Conservation (phyloP, 345 rosid genomes). For the Brassica juncea region DNA sequence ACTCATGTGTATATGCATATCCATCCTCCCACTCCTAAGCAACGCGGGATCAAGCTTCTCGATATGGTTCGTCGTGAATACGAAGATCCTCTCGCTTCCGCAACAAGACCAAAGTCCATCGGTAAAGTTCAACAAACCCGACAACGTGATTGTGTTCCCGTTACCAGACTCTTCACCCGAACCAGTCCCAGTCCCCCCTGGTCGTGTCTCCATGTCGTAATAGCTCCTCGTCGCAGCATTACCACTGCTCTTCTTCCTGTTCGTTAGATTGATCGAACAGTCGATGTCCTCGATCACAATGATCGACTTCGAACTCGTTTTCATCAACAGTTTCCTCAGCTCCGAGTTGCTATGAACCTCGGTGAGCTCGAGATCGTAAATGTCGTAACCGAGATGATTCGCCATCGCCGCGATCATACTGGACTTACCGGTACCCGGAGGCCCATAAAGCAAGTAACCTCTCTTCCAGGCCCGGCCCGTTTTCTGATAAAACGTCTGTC, state of each 20-base stretch:
- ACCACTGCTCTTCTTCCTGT: slow-evolving; percentile 44
- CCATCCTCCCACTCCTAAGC: slow-evolving; percentile 94
- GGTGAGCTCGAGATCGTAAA: slow-evolving; percentile 90
- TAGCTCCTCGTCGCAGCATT: slow-evolving; percentile 30
- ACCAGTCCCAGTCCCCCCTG: slow-evolving; percentile 41
- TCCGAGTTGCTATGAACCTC: slow-evolving; percentile 93
- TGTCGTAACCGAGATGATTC: slow-evolving; percentile 81
- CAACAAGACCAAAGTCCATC: slow-evolving; percentile 99
- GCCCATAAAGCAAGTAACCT: slow-evolving; percentile 85
- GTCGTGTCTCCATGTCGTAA: slow-evolving; percentile 54
- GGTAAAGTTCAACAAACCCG: slow-evolving; percentile 89
- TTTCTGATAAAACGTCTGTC: slow-evolving; percentile 72
- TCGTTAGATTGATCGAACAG: slow-evolving; percentile 73
- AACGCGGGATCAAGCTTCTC: slow-evolving; percentile 93
- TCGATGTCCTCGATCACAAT: slow-evolving; percentile 94
- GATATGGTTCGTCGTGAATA: slow-evolving; percentile 87
- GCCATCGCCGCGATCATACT: slow-evolving; percentile 99
- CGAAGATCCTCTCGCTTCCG: slow-evolving; percentile 94
- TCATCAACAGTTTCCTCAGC: slow-evolving; percentile 78
- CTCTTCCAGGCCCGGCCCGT: slow-evolving; percentile 97
- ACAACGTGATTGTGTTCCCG: slow-evolving; percentile 69
- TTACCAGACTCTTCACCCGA: slow-evolving; percentile 44
- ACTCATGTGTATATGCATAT: slow-evolving; percentile 91
- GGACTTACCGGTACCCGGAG: slow-evolving; percentile 96
- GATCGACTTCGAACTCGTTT: slow-evolving; percentile 86